These are phyloP conservation scores for Diaporthe humulicola DNA, from an alignment of 2,329 filamentous ascomycete species.

Conservation along the genomic window DNA sequence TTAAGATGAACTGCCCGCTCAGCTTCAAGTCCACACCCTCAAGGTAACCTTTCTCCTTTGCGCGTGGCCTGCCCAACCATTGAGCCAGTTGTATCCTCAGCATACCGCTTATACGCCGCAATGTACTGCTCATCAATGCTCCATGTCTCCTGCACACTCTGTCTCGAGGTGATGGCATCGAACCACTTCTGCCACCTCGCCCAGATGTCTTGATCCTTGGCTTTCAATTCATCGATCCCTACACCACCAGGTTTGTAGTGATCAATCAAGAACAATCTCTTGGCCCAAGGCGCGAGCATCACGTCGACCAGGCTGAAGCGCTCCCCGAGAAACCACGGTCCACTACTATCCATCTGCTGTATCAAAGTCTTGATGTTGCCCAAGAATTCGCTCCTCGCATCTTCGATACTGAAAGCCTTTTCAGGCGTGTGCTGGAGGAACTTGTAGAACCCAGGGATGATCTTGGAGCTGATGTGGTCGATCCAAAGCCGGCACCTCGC, in stretches of 20 bases:
- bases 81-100: constrained; percentile 74
- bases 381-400: constrained; percentile 71
- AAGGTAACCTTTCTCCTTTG: constrained; percentile 73
- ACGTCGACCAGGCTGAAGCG: constrained; percentile 78
- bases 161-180: constrained; percentile 67
- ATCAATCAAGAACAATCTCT: constrained; percentile 80
- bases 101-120: constrained; percentile 76
- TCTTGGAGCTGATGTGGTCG: constrained; percentile 76
- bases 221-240: constrained; percentile 54
- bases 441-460: constrained; percentile 79
- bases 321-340: constrained; percentile 77
- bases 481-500: constrained; percentile 80
- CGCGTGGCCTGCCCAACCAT: constrained; percentile 74
- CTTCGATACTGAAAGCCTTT: constrained; percentile 62
- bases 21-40: rapidly evolving
- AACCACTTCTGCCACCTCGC: constrained; percentile 75
- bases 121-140: constrained; percentile 78
- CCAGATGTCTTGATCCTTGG: constrained; percentile 73
- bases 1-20: background rate
- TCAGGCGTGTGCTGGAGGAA: constrained; percentile 67
- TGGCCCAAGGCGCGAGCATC: constrained; percentile 79
- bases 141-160: constrained; percentile 76
- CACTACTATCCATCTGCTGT: constrained; percentile 66
- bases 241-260: constrained; percentile 75
- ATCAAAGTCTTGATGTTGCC: constrained; percentile 71